A percentile compares a stretch with the other conserved stretches of the same genome.
These are phyloP conservation scores for Geranium brycei DNA, from an alignment of 345 rosid species.

Conservation along the genomic window DNA sequence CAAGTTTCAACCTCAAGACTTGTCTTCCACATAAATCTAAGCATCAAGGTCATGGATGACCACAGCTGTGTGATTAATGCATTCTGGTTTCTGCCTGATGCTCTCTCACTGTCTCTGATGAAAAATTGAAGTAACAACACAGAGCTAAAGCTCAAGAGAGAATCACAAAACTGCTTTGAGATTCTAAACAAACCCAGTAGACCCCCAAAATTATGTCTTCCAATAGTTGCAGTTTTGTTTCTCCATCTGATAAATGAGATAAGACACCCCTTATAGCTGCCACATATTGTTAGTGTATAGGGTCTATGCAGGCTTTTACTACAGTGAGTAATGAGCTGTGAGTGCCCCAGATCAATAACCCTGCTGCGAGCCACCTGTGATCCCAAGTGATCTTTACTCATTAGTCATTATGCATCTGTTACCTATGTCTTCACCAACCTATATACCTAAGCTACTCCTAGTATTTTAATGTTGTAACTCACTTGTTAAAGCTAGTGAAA, in stretches of 20 bases:
- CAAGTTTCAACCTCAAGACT: not conserved
- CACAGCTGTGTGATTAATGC: not conserved
- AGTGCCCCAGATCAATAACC: too few relatives aligned
- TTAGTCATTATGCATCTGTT: not conserved
- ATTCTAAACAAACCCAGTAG: too few relatives aligned
- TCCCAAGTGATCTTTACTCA: not conserved
- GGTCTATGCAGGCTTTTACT: not conserved
- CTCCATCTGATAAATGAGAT: too few relatives aligned
- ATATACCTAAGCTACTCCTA: not conserved
- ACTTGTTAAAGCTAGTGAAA: too few relatives aligned
- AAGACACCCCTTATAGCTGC: too few relatives aligned
- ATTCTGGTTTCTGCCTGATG: not conserved
- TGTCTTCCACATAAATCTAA: not conserved
- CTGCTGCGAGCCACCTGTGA: not conserved
- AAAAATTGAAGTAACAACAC: not conserved
- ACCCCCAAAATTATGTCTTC: too few relatives aligned
- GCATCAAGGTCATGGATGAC: not conserved
- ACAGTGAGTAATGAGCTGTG: not conserved
- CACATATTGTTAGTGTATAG: not conserved
- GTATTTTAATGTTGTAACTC: too few relatives aligned
- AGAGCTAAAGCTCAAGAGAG: too few relatives aligned
- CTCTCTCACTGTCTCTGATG: not conserved
- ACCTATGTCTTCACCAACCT: not conserved
- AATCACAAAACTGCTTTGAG: too few relatives aligned
- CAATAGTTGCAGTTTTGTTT: too few relatives aligned